Percentiles rank a stretch among this genome's conserved stretches.
Evolutionary conservation across 108 stramenopile genomes (phyloP).

Genomic region (Skeletonema marinoi): DNA sequence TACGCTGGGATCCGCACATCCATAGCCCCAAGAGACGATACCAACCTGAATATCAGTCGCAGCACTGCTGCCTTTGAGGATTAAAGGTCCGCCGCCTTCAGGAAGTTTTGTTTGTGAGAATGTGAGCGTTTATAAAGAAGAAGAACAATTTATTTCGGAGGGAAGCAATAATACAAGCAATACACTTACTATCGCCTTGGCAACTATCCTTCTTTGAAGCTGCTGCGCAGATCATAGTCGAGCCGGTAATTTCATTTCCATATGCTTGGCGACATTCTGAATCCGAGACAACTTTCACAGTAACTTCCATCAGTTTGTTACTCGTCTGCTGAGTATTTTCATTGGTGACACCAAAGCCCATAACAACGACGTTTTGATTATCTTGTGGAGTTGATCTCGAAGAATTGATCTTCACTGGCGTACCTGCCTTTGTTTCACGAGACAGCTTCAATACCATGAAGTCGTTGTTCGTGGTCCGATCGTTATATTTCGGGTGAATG

Average conservation of each 20-base stretch:
- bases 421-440: not conserved
- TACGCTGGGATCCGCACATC: not conserved
- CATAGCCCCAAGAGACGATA: not conserved
- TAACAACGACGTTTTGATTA: not conserved
- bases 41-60: not conserved
- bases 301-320: constrained; percentile 4
- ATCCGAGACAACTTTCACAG: not conserved
- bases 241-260: not conserved
- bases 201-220: not conserved
- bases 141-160: too few relatives aligned
- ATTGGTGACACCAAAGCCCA: constrained; percentile 15
- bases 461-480: constrained; percentile 2
- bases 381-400: not conserved
- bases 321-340: not conserved
- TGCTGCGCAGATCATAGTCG: not conserved
- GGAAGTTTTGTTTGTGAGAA: too few relatives aligned
- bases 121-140: too few relatives aligned
- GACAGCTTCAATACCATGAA: constrained; percentile 18
- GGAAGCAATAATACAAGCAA: too few relatives aligned
- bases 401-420: constrained; percentile 3
- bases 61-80: not conserved
- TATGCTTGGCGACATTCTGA: not conserved
- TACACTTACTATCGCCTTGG: not conserved
- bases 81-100: not conserved
- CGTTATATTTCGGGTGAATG: not conserved